Evolutionary conservation across 306 rosid genomes (phyloP).

Genomic region (barrel medic (Medicago truncatula)): DNA sequence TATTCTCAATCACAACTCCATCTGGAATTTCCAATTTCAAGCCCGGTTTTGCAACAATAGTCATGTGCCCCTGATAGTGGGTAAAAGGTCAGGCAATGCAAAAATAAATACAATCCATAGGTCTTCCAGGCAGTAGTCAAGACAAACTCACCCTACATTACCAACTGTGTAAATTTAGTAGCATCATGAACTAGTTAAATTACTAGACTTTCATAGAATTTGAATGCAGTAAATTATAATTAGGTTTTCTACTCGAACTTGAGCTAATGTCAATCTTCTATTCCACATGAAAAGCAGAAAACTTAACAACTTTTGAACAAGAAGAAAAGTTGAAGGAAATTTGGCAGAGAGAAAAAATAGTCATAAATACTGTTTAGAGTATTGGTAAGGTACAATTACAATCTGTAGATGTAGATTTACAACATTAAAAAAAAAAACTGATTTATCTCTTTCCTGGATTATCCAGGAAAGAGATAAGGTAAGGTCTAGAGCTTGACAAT

Average conservation of each 20-base stretch:
- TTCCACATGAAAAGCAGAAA: not conserved
- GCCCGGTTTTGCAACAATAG: conserved; percentile 65
- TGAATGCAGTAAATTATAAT: conserved; percentile 29
- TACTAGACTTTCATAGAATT: not conserved
- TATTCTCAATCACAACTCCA: conserved; percentile 62
- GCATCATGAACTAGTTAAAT: not conserved
- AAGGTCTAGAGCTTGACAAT: not conserved
- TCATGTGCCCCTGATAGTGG: conserved; percentile 66
- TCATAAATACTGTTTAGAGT: not conserved
- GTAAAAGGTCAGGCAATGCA: conserved; percentile 28
- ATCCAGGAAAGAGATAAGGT: not conserved
- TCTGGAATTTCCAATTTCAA: conserved; percentile 73
- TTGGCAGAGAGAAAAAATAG: not conserved
- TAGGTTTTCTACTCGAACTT: not conserved
- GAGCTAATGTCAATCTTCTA: conserved; percentile 22
- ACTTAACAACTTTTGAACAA: not conserved
- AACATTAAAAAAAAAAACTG: no score
- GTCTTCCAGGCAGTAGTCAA: not conserved
- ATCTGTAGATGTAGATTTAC: not conserved
- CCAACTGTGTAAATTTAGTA: not conserved
- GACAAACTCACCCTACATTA: conserved; percentile 11
- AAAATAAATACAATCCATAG: not conserved
- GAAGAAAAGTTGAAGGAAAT: not conserved
- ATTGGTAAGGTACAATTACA: not conserved
- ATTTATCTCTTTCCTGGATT: not conserved